phyloP scores from a whole-genome alignment of 2,329 filamentous ascomycete genomes.

The Aspergillus novoparasiticus region DNA sequence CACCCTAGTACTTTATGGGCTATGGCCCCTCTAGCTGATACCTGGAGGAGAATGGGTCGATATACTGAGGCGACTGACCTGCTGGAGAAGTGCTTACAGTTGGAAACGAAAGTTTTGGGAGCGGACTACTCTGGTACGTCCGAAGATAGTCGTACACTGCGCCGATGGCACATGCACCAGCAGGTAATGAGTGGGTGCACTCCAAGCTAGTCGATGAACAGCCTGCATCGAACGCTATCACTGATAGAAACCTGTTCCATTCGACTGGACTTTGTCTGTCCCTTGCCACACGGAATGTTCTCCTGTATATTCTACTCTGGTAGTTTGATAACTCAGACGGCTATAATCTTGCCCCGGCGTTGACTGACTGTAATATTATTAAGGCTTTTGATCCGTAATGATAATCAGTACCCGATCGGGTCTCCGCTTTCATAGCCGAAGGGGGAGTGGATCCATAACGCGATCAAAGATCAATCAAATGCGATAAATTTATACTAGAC shows the following conservation, averaged over 20 bases:
- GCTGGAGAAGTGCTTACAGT: background rate
- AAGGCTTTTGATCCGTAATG: background rate
- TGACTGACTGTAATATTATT: background rate
- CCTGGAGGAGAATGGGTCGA: background rate
- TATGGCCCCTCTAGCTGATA: background rate
- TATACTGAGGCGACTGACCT: background rate
- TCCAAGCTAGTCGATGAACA: background rate
- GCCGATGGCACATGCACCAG: background rate
- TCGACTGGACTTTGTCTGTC: background rate
- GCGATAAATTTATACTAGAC: background rate
- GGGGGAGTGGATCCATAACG: background rate
- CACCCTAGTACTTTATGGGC: background rate
- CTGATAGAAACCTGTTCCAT: background rate
- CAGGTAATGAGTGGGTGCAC: background rate
- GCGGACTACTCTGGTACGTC: background rate
- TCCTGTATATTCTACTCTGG: too few relatives aligned
- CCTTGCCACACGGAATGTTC: too few relatives aligned
- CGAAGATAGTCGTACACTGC: background rate
- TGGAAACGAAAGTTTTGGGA: background rate
- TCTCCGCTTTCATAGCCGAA: background rate
- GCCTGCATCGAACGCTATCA: background rate
- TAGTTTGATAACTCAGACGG: background rate
- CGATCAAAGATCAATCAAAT: constrained; percentile 1
- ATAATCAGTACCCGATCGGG: background rate
- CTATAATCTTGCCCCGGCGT: too few relatives aligned